Evolutionary conservation across 2,329 filamentous ascomycete species (phyloP).

Genomic region (Fusarium hostae): DNA sequence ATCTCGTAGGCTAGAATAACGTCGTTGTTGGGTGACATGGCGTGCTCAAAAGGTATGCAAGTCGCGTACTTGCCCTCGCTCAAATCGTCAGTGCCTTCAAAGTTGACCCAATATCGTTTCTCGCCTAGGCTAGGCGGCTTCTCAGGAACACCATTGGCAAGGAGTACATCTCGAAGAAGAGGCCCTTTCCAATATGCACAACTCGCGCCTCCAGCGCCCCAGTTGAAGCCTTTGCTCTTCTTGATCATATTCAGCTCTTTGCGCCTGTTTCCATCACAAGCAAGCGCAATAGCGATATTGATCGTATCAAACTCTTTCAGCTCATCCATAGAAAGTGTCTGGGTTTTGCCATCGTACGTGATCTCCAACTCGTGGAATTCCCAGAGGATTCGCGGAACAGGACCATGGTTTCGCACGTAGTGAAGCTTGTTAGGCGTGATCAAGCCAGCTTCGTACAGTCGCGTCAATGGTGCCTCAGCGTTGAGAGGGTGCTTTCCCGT

Average conservation of each 20-base stretch:
- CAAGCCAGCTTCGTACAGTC: background rate
- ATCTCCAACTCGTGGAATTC: background rate
- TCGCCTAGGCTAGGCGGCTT: background rate
- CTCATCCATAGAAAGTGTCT: background rate
- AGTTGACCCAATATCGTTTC: background rate
- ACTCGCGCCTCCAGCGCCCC: background rate
- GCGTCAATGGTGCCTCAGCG: background rate
- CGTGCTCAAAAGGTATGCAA: background rate
- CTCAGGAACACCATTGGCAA: background rate
- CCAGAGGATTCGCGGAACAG: background rate
- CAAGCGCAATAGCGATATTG: background rate
- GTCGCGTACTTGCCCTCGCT: background rate
- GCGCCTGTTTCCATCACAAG: background rate
- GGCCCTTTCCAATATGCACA: background rate
- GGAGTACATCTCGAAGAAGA: background rate
- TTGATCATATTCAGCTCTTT: background rate
- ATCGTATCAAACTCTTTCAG: background rate
- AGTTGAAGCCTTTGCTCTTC: background rate
- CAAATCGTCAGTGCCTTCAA: background rate
- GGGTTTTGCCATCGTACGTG: background rate
- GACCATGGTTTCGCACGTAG: fast-evolving
- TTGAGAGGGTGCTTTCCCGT: background rate
- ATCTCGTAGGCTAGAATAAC: background rate
- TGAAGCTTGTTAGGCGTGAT: background rate
- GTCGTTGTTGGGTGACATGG: background rate